Evolutionary conservation across 192 early-diverging fungal species (phyloP), one percentile per base, ranked within the genome.

Genomic region (Martensiomyces pterosporus): DNA sequence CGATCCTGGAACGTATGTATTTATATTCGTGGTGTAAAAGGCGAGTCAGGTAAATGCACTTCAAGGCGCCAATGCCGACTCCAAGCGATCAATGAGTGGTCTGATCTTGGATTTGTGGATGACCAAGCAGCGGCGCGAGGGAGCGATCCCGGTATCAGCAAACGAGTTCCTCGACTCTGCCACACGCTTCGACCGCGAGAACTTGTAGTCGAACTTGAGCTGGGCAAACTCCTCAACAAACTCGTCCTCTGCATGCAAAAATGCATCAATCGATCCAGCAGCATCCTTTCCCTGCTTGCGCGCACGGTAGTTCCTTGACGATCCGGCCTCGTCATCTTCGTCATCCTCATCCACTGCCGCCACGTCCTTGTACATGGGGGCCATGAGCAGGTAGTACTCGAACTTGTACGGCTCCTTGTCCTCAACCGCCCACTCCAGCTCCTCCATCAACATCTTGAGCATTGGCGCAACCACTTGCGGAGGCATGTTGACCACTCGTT

Each of bases 401-500:
- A 92, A 90, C 33, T 84, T 56, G 59, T 83, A 93, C 18, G 85
- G 81, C 53, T 84, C 77, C 44, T 68, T 76, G 39, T 86, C 82
- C 4, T 82, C 83, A 14, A 85, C 60, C 10, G 85, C 85, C 75
- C 79, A 76, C 41, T 87, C 69, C 37, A 91, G 67, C 55, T 96
- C 95, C 33, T 92, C 86, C 26, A 80, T 47, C 29, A 96, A 76
- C 90, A 96, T 90, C 19, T 80, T 83, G 53, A 92, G 85, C 89
- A 98, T 89, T 2, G 88, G 91, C 15, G 92, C 85, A 1, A 87
- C 81, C 8, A 96, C 78, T 55, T 94, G 86, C 21, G 92, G 90
- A 9, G 95, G 95, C 90, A 98, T 92, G 59, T 98, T 98, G 59
- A 98, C 80, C 18, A 98, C 80, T 5, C 95, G 76, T 49, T 96